A percentile compares a stretch with the other conserved stretches of the same genome.
Evolutionary conservation across 306 rosid genomes (phyloP).

Genomic region (Glycyrrhiza uralensis): DNA sequence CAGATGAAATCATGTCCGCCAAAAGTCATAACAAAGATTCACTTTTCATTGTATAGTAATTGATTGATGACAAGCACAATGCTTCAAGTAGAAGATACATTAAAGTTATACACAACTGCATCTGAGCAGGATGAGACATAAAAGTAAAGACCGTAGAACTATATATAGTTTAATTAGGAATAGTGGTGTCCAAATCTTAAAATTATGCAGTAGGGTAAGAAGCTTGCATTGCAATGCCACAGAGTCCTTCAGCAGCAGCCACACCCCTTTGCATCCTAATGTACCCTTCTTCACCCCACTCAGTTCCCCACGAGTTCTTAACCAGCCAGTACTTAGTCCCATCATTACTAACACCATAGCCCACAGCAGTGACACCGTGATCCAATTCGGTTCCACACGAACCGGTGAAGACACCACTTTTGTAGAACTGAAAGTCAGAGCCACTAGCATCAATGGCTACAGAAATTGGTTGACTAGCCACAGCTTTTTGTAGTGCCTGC

Average conservation of each 20-base stretch:
- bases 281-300: slow-evolving; percentile 56
- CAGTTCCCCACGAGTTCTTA: slow-evolving; percentile 49
- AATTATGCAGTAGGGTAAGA: slow-evolving; percentile 39
- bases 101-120: no score
- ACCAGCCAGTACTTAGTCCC: slow-evolving; percentile 49
- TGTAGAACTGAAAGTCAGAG: slow-evolving; percentile 24
- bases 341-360: slow-evolving; percentile 32
- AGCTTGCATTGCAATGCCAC: slow-evolving; percentile 49
- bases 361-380: slow-evolving; percentile 48
- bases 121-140: not conserved
- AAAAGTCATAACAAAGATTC: not conserved
- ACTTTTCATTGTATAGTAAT: not conserved
- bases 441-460: slow-evolving; percentile 48
- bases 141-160: not conserved
- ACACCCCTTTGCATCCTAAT: slow-evolving; percentile 41
- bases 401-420: slow-evolving; percentile 47
- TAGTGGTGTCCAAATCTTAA: not conserved
- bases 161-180: not conserved
- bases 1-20: no score
- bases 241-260: slow-evolving; percentile 35
- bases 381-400: slow-evolving; percentile 37
- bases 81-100: not conserved
- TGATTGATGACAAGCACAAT: not conserved
- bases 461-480: slow-evolving; percentile 41
- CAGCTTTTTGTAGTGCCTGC: slow-evolving; percentile 31